phyloP scores from a whole-genome alignment of 2,329 filamentous ascomycete species.

The Monascus ruber region DNA sequence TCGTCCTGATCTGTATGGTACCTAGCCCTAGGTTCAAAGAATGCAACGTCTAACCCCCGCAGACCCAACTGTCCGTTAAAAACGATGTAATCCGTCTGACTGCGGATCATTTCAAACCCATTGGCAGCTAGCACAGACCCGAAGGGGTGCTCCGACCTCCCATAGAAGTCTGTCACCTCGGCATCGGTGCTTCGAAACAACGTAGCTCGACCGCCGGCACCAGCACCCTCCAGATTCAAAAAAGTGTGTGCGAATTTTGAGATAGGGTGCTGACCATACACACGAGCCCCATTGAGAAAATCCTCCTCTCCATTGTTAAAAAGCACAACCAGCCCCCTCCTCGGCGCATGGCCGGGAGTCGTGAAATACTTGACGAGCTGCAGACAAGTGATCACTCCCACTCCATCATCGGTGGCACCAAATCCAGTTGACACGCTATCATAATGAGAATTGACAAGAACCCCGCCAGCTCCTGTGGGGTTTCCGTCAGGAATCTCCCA shows the following conservation, averaged over 20 bases:
- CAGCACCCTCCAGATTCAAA: constrained; percentile 88
- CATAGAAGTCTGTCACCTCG: constrained; percentile 72
- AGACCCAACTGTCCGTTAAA: constrained; percentile 68
- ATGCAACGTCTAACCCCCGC: constrained; percentile 83
- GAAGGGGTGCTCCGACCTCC: constrained; percentile 61
- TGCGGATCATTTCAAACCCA: constrained; percentile 73
- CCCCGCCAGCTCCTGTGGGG: constrained; percentile 56
- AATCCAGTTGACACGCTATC: constrained; percentile 87
- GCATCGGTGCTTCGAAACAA: constrained; percentile 82
- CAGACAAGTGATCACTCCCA: constrained; percentile 75
- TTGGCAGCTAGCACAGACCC: constrained; percentile 73
- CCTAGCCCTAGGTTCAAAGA: constrained; percentile 70
- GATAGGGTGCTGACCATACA: constrained; percentile 73
- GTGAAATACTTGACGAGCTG: constrained; percentile 85
- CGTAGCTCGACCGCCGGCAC: constrained; percentile 76
- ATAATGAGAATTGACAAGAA: constrained; percentile 90
- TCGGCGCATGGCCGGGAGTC: constrained; percentile 56
- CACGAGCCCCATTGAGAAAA: constrained; percentile 73
- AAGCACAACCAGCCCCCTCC: constrained; percentile 68
- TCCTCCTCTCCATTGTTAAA: constrained; percentile 97
- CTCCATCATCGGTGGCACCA: constrained; percentile 87
- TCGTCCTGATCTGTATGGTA: constrained; percentile 93
- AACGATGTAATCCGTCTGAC: constrained; percentile 80
- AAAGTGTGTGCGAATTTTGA: constrained; percentile 75
- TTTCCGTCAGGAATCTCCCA: constrained; percentile 47